Evolutionary conservation across 306 rosid genomes (phyloP), one percentile per base, ranked within the genome.

Genomic region (Sphenostylis stenocarpa): DNA sequence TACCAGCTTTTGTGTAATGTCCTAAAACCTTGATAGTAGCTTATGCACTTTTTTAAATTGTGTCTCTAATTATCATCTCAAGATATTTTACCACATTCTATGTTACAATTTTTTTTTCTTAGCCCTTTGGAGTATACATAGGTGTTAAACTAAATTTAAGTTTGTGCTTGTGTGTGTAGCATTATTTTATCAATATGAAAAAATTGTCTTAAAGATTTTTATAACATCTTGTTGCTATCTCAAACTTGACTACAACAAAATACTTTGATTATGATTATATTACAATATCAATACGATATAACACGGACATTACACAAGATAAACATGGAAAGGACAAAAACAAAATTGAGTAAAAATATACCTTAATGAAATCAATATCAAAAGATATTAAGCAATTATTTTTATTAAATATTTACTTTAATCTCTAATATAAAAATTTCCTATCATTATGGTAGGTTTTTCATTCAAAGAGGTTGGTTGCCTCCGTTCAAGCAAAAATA

Each of bases 381-480:
- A n/a, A n/a, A n/a, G n/a, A n/a, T 58, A 12, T 14, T 55, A 73
- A 83, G 33, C 23, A 63, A 64, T 51, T 21, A 39, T 61, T 38
- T 79, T 43, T 38, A 39, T 23, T 36, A 56, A 26, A 65, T 47
- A 17, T 66, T 57, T 66, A 12, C 76, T 67, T 53, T 47, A 81
- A 51, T 76, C 65, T 67, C 78, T 44, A 72, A 71, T 73, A 44
- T 12, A 44, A 73, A 20, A 13, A 51, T 71, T 73, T 79, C 56
- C 56, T 33, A 21, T 34, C 47, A 41, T 73, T 63, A 43, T 81
- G 66, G 64, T 58, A 88, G 90, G 75, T 57, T 72, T 88, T 77
- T 79, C 80, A 57, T 73, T 90, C 15, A 75, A 85, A 81, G 86
- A 85, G 84, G 80, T 86, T 68, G 75, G 81, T 41, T 81, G 85